Base-by-base conservation (phyloP, 1,139 yeast genomes). In the Waltiozyma solani region DNA sequence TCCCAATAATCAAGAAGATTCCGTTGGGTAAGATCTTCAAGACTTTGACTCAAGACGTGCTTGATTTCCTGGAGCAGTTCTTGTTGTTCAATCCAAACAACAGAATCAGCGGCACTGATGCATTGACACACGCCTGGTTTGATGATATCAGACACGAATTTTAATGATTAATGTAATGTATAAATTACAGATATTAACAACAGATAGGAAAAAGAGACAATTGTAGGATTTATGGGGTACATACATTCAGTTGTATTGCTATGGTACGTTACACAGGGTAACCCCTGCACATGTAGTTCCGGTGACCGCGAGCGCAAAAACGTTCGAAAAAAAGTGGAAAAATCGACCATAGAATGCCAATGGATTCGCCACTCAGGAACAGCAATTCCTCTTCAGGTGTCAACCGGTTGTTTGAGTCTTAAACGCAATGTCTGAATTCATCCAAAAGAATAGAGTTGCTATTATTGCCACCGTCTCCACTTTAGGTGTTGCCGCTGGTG, bases 1-100 rank as follows among this genome's bases (percentile, higher is more conserved):
- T 91, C 68, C 98, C 98, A 2, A 91, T 86, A 52, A 91, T 91
- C 56, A 82, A 84, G 59, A 95, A 97, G 42, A 94, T 91, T 42
- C 96, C 97, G 26, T 70, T 91, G 51, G 63, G 72, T 40, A 83
- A 82, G 53, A 91, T 91, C 25, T 89, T 91, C 64, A 77, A 86
- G 51, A 79, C 79, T 49, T 37, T 54, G 25, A 46, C 48, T 25
- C 49, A 49, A 32, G 31, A 43, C 8, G 45, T 50, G 3, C 38
- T 54, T 18, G 38, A 44, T n/a, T 43, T 53, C 29, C 39, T 54
- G 33, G 51, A 51, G 21, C 42, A 40, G 15, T 50, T 53, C 37
- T 37, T 54, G 25, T 39, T 81, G 55, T 85, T 86, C 60, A 79
- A 86, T 35, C 96, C 96, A 8, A 64, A 69, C 23, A 73, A 72